These are phyloP conservation scores for Sporothrix pallida DNA, from an alignment of 2,329 filamentous ascomycete species.

Conservation along the genomic window DNA sequence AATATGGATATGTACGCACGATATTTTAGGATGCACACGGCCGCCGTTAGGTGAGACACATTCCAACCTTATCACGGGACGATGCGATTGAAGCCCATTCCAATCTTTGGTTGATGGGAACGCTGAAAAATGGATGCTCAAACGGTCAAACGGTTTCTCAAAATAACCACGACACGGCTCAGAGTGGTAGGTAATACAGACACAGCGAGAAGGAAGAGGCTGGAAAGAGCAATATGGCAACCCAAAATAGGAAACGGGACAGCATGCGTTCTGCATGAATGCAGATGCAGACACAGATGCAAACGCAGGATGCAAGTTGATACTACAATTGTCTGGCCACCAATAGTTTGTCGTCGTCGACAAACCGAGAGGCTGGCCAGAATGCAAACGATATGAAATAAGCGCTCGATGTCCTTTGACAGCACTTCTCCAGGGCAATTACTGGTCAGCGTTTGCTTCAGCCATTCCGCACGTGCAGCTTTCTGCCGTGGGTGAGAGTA, in stretches of 20 bases:
- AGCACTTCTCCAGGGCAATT: neutral
- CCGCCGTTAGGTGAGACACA: constrained; percentile 5
- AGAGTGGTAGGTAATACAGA: neutral
- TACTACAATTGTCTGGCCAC: no score
- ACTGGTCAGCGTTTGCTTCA: constrained; percentile 16
- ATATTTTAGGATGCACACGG: neutral
- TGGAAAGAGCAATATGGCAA: neutral
- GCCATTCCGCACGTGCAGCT: neutral
- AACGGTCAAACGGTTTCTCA: constrained; percentile 1
- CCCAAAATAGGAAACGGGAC: constrained; percentile 13
- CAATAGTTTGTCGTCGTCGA: no score
- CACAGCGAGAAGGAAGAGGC: neutral
- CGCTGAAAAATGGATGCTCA: neutral
- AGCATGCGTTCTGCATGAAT: no score
- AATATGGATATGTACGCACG: no score
- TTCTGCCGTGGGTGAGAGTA: neutral
- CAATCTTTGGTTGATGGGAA: neutral
- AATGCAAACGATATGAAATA: neutral
- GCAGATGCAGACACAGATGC: neutral
- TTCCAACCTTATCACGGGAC: constrained; percentile 14
- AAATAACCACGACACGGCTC: neutral
- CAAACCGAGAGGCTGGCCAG: neutral
- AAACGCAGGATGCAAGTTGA: neutral
- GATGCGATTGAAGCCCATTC: neutral
- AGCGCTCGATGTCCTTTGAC: neutral